Base-by-base conservation (phyloP, 2,329 filamentous ascomycete species). In the Biscogniauxia sp. region DNA sequence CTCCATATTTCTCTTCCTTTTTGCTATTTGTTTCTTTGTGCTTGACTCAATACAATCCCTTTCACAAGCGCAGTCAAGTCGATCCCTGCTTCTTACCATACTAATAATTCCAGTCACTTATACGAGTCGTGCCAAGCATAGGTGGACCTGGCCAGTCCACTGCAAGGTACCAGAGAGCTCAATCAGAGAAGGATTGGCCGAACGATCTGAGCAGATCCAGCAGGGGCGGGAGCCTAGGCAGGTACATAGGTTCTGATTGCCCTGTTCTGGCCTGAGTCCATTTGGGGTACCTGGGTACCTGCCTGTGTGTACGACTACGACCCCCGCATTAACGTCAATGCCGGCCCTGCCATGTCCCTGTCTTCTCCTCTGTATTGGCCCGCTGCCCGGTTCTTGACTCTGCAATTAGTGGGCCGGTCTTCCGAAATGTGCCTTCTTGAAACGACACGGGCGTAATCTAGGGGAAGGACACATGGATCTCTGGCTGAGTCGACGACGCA, bases 121-220 rank as follows among this genome's bases (percentile, higher is more conserved):
- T 54, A 54, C 52, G 52, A 54, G 25, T 26, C 32, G 25, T 60
- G 25, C 55, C 32, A 37, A 50, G 55, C 20, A 11, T 51, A 20
- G 56, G 59, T 63, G 61, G 61, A 57, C 61, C 63, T 63, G 60
- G 20, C 55, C 62, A 63, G 61, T 62, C 62, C 60, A 62, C 64
- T 64, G 62, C 61, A 64, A 64, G 62, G 64, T 66, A 66, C 64
- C 55, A 41, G 41, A 58, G 61, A 19, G 25, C 51, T 51, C 55
- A 37, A 61, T 62, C 59, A 17, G 45, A 64, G 60, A 56, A 64
- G 45, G 62, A 64, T 66, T 64, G 62, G 57, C 60, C 62, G 61
- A 65, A 54, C 37, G 54, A 59, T 62, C 57, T 63, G 17, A 56
- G 57, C 51, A 59, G 61, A 66, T 66, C 64, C 55, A 61, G 37